A percentile compares a stretch with the other conserved stretches of the same genome.
Evolutionary conservation across 176 grass and related monocot species (phyloP).

Genomic region (Rhynchospora tenuis): DNA sequence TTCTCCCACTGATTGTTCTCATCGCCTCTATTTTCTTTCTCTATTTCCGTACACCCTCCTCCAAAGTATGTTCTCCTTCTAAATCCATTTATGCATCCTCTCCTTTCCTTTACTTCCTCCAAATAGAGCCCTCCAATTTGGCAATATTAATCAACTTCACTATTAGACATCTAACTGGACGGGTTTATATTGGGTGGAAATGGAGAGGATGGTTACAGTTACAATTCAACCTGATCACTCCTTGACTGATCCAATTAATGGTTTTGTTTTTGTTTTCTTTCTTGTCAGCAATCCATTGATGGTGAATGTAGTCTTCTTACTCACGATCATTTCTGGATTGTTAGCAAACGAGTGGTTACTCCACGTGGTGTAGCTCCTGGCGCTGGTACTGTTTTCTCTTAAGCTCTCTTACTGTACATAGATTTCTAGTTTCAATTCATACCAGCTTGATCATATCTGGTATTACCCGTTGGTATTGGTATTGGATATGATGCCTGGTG

Average conservation of each 20-base stretch:
- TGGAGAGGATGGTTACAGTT: neutral
- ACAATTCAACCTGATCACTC: neutral
- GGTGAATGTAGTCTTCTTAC: slow-evolving; percentile 70
- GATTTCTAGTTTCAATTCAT: neutral
- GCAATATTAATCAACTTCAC: neutral
- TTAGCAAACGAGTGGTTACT: slow-evolving; percentile 73
- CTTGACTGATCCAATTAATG: neutral
- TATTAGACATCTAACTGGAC: neutral
- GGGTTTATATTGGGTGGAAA: neutral
- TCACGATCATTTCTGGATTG: slow-evolving; percentile 76
- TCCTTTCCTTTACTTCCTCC: neutral
- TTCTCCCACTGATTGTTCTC: slow-evolving; percentile 50
- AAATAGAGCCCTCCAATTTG: neutral
- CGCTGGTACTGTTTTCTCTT: slow-evolving; percentile 39
- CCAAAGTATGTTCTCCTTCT: slow-evolving; percentile 29
- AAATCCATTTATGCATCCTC: neutral
- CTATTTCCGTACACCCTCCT: slow-evolving; percentile 39
- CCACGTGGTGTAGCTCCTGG: slow-evolving; percentile 61
- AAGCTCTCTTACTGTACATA: neutral
- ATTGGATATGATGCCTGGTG: neutral
- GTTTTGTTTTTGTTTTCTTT: neutral
- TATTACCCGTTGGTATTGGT: neutral
- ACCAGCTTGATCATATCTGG: neutral
- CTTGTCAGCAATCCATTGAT: slow-evolving; percentile 35
- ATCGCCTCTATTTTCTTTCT: slow-evolving; percentile 57